Evolutionary conservation across 1,139 yeast genomes (phyloP), one percentile per base, ranked within the genome.

Genomic region (Debaryomycetaceae sp.): DNA sequence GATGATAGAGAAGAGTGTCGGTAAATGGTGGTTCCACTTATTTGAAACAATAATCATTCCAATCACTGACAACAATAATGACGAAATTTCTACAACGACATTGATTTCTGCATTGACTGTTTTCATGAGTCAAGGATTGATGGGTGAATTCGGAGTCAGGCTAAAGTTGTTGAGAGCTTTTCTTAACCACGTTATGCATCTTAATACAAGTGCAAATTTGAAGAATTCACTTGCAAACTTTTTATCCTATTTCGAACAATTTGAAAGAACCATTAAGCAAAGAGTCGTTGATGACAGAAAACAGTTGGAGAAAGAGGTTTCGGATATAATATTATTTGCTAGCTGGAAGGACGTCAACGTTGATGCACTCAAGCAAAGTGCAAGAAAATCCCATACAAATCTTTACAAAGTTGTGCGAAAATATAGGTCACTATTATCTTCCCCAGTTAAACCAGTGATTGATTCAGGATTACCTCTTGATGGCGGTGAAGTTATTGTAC

Each of bases 331-430:
- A 41, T 68, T 89, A 42, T 72, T 95, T 30, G 97, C 98, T 1
- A 87, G 97, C 59, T 95, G 99, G 98, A 90, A 91, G 57, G 99
- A 95, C 65, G 93, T 91, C 9, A 95, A 95, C 57, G 82, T 90
- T 40, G 95, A 86, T 59, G 97, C 99, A 0, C 75, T 95, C 54
- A 89, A 88, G 54, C 97, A 91, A 64, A 88, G 97, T 66, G 93
- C 99, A 4, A 82, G 88, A 53, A 80, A 85, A 44, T 90, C 98
- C 0, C 99, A 95, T 60, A 80, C 83, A 51, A 82, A 76, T 54
- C 80, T 95, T 47, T 93, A 85, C 76, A 93, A 90, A 65, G 64
- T 88, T 47, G 87, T 93, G 7, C 78, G 93, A 50, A 90, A 89
- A 60, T 93, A 88, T 61, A 80, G 99, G 42, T 76, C 76, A 3